Conservation (phyloP, 495 filamentous ascomycete genomes). For the Penicillium pancosmium region DNA sequence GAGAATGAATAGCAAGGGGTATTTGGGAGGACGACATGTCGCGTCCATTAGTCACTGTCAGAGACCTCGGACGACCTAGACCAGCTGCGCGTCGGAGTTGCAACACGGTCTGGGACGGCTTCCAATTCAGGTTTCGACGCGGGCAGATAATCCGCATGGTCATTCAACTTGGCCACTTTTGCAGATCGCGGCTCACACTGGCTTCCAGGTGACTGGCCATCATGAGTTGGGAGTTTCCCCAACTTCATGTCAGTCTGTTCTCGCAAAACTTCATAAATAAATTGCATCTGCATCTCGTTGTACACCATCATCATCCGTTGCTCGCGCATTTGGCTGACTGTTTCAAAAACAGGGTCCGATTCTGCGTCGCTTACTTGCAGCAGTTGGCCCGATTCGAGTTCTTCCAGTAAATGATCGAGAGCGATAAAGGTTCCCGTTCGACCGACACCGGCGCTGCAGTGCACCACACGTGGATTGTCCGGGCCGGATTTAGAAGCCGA, state of each 20-base stretch:
- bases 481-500: slow-evolving; percentile 69
- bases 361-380: slow-evolving; percentile 45
- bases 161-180: slow-evolving; percentile 44
- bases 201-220: slow-evolving; percentile 21
- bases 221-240: slow-evolving; percentile 26
- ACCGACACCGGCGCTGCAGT: slow-evolving; percentile 94
- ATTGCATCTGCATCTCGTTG: slow-evolving; percentile 79
- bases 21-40: not conserved
- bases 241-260: slow-evolving; percentile 67
- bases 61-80: slow-evolving; percentile 37
- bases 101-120: slow-evolving; percentile 27
- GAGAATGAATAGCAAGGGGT: not conserved
- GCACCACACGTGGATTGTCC: slow-evolving; percentile 83
- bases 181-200: slow-evolving; percentile 39
- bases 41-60: slow-evolving; percentile 36
- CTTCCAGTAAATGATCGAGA: slow-evolving; percentile 83
- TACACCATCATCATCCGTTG: slow-evolving; percentile 98
- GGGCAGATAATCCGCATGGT: slow-evolving; percentile 34
- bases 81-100: slow-evolving; percentile 34
- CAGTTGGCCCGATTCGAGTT: slow-evolving; percentile 75
- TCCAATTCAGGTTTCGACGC: slow-evolving; percentile 47
- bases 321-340: slow-evolving; percentile 79
- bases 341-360: slow-evolving; percentile 66
- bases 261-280: slow-evolving; percentile 85
- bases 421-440: slow-evolving; percentile 95